phyloP scores from a whole-genome alignment of 176 grass and related monocot genomes.

The Carex pumila region DNA sequence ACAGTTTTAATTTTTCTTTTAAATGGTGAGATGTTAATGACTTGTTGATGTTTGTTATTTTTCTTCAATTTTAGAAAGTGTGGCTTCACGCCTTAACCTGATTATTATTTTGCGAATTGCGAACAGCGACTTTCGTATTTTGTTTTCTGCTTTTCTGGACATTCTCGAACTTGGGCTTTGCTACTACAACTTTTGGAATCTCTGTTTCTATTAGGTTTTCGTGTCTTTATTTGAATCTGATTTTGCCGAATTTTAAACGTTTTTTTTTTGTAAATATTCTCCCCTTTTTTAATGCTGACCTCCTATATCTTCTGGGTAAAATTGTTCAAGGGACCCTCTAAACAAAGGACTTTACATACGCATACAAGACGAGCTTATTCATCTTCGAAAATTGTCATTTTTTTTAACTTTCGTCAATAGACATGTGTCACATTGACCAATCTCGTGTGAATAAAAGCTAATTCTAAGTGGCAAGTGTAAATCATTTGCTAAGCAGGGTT shows the following conservation, averaged over 20 bases:
- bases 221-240: neutral
- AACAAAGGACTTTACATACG: too few relatives aligned
- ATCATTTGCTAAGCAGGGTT: too few relatives aligned
- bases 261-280: too few relatives aligned
- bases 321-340: too few relatives aligned
- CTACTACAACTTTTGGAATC: neutral
- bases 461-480: too few relatives aligned
- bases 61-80: neutral
- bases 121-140: neutral
- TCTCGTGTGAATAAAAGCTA: too few relatives aligned
- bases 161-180: neutral
- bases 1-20: neutral
- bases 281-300: neutral
- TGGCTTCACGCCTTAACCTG: neutral
- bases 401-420: too few relatives aligned
- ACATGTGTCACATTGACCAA: too few relatives aligned
- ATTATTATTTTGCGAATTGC: neutral
- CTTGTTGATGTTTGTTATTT: neutral
- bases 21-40: conserved; percentile 12
- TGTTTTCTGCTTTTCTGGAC: neutral
- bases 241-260: neutral
- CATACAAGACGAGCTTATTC: too few relatives aligned
- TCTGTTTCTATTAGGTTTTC: neutral
- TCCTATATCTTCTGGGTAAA: neutral
- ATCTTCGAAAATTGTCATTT: too few relatives aligned